Evolutionary conservation across 352 stramenopile genomes (phyloP).

Genomic region (Plasmopara halstedii): DNA sequence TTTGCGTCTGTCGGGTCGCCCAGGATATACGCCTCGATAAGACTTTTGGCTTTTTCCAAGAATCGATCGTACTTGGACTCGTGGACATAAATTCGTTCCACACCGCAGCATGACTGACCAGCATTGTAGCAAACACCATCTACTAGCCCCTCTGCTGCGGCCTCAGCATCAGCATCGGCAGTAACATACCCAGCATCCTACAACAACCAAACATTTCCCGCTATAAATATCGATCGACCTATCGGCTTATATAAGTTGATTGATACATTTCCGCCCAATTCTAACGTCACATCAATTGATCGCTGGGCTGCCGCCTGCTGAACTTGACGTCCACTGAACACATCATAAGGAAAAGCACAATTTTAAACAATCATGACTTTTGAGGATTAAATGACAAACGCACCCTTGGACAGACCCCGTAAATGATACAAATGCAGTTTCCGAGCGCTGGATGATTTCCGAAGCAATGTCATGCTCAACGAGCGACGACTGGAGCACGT

Average conservation of each 20-base stretch:
- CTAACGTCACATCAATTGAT: slow-evolving; percentile 76
- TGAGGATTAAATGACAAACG: slow-evolving; percentile 1
- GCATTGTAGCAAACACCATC: slow-evolving; percentile 81
- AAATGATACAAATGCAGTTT: slow-evolving; percentile 77
- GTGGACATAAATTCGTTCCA: slow-evolving; percentile 84
- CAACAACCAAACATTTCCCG: neutral
- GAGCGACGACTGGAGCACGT: slow-evolving; percentile 61
- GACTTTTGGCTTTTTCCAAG: slow-evolving; percentile 45
- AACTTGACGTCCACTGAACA: slow-evolving; percentile 63
- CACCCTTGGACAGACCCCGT: slow-evolving; percentile 75
- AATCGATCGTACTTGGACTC: slow-evolving; percentile 76
- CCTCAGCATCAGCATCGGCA: slow-evolving; percentile 50
- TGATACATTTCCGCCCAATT: slow-evolving; percentile 74
- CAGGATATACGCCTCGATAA: slow-evolving; percentile 60
- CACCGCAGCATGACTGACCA: slow-evolving; percentile 76
- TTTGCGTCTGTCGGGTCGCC: slow-evolving; percentile 51
- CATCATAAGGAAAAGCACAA: too few relatives aligned
- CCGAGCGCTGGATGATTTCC: slow-evolving; percentile 55
- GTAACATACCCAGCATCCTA: slow-evolving; percentile 75
- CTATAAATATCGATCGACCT: neutral
- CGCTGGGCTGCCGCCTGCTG: slow-evolving; percentile 42
- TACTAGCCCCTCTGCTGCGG: slow-evolving; percentile 60
- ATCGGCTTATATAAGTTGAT: neutral
- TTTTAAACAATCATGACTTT: too few relatives aligned
- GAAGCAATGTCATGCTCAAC: slow-evolving; percentile 57